phyloP scores from a whole-genome alignment of 208 protist genomes.

The Leishmania tarentolae region DNA sequence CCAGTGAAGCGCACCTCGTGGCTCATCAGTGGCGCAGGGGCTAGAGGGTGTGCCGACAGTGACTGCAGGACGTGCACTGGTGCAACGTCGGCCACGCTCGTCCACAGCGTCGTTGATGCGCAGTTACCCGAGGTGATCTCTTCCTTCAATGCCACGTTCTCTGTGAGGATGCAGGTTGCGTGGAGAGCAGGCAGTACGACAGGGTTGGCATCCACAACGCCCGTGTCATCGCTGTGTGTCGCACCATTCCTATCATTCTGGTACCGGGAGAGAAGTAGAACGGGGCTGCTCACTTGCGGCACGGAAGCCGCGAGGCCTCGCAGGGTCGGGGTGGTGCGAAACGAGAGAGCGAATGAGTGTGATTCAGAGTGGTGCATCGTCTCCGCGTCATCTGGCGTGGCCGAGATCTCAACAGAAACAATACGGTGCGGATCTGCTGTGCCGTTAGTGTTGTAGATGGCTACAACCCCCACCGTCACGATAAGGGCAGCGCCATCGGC shows the following conservation, averaged over 20 bases:
- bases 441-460: constrained; percentile 19
- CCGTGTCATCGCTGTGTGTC: neutral
- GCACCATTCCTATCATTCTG: neutral
- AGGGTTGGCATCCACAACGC: neutral
- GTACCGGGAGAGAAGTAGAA: constrained; percentile 12
- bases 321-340: constrained; percentile 26
- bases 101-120: constrained; percentile 31
- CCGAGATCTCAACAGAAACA: neutral
- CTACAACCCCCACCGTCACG: constrained; percentile 32
- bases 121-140: neutral
- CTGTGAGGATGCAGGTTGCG: constrained; percentile 17
- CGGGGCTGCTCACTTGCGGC: constrained; percentile 39
- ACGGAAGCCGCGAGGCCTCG: constrained; percentile 31
- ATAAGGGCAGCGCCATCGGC: constrained; percentile 24
- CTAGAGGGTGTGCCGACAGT: neutral
- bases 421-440: constrained; percentile 30
- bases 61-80: neutral
- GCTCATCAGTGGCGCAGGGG: neutral
- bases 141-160: constrained; percentile 9
- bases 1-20: constrained; percentile 25
- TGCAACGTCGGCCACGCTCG: constrained; percentile 8
- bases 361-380: neutral
- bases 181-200: constrained; percentile 7
- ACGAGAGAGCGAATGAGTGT: constrained; percentile 1
- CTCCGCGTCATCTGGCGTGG: constrained; percentile 6